Percentiles rank a stretch among this genome's conserved stretches.
Evolutionary conservation across 2,329 filamentous ascomycete genomes (phyloP).

Genomic region (Pseudogymnoascus sp.): DNA sequence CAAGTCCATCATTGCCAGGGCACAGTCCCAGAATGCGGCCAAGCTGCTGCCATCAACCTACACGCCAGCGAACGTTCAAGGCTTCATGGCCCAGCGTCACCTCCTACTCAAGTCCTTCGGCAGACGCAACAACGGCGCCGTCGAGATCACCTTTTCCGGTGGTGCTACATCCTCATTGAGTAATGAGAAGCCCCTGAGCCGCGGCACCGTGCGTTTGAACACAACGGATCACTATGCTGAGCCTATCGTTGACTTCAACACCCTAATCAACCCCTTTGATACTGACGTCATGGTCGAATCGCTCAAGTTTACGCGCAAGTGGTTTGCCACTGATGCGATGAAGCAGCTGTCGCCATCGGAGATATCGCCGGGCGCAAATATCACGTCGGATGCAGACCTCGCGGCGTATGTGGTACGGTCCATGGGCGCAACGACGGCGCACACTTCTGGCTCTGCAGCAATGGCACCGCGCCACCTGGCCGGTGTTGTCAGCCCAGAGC

Average conservation of each 20-base stretch:
- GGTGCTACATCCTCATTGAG: slow-evolving; percentile 22
- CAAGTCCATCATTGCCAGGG: slow-evolving; percentile 20
- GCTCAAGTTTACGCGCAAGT: slow-evolving; percentile 22
- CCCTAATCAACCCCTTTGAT: slow-evolving; percentile 31
- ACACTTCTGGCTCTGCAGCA: slow-evolving; percentile 25
- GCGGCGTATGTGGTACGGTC: slow-evolving; percentile 22
- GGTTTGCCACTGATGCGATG: slow-evolving; percentile 19
- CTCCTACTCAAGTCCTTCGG: slow-evolving; percentile 21
- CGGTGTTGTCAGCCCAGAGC: slow-evolving; percentile 17
- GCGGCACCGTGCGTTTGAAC: slow-evolving; percentile 29
- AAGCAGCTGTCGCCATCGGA: slow-evolving; percentile 26
- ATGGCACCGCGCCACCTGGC: slow-evolving; percentile 16
- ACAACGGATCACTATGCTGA: slow-evolving; percentile 21
- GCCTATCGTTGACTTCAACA: slow-evolving; percentile 30
- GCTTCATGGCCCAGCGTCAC: slow-evolving; percentile 20
- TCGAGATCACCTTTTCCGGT: slow-evolving; percentile 28
- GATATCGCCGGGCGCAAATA: slow-evolving; percentile 24
- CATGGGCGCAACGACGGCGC: slow-evolving; percentile 33
- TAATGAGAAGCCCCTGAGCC: slow-evolving; percentile 29
- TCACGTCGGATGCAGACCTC: slow-evolving; percentile 23
- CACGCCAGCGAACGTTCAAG: slow-evolving; percentile 15
- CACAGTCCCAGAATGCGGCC: slow-evolving; percentile 23
- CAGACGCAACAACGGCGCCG: slow-evolving; percentile 22
- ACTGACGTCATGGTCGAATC: slow-evolving; percentile 29
- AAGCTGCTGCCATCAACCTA: slow-evolving; percentile 17